Base-by-base conservation (phyloP, 2,329 filamentous ascomycete species). In the Diaporthe caulivora region DNA sequence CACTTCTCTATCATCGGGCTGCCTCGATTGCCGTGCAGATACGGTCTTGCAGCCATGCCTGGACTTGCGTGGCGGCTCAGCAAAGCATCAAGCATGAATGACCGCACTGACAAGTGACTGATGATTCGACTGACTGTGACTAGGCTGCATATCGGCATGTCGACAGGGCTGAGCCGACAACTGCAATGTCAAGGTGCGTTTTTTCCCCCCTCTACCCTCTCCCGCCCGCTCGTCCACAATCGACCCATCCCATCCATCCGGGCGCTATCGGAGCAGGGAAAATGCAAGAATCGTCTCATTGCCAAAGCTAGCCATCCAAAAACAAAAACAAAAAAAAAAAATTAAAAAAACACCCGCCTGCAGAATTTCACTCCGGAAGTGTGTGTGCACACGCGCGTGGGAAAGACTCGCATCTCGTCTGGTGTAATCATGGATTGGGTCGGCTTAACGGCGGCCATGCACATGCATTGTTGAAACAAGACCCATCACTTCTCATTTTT, bases 371-470 rank as follows among this genome's bases (percentile, higher is more conserved):
- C 1, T 8, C 8, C 9, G 24, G 8, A 42, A 58, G 29, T 40
- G 54, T 51, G 31, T 53, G 24, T 26, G n/a, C n/a, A n/a, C n/a
- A 9, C 9, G 34, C 9, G 34, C 34, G 34, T 5, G 34, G 5
- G 34, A 42, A 26, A 54, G 29, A 31, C 42, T 34, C 60, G 11
- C 10, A 13, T 49, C 58, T 64, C 40, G 21, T n/a, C 58, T 34
- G 26, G 13, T 24, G 60, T 13, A 49, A 40, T 40, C 37, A 40
- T 74, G 73, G 70, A 53, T 72, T 70, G 47, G 49, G 69, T 72
- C 69, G 72, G 60, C 72, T 69, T 74, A 62, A 51, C 54, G 60
- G 31, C 60, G 44, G 65, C 68, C 72, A 44, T 37, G 49, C 68
- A 70, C 54, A 51, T 60, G 68, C 68, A 29, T 47, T 15, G 21